Base-by-base conservation (phyloP, 1,139 yeast species). In the Scheffersomyces stambukii region DNA sequence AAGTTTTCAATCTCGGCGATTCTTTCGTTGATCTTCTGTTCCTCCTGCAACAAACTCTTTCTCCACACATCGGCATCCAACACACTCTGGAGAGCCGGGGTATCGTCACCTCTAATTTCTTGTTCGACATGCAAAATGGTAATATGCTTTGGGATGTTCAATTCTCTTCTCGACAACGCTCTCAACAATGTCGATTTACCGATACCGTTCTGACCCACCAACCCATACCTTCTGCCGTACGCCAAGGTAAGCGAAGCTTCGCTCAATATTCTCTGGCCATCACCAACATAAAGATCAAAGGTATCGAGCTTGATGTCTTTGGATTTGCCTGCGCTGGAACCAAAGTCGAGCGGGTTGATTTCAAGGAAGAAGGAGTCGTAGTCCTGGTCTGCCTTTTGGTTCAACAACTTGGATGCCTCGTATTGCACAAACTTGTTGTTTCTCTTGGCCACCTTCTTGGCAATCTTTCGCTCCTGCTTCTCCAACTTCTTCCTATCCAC, bases 61-160 rank as follows among this genome's bases (percentile, higher is more conserved):
- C 99, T 76, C 99, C 99, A 91, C 26, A 91, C 99, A 64, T 91
- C 99, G 1, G 99, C 98, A 63, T 91, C 98, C 43, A 91, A 66
- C 12, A 91, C 98, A 44, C 95, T 81, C 57, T 89, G 96, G 32
- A 91, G 55, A 1, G 96, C 99, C 9, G 78, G 59, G 1, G 85
- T 81, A 31, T 89, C 97, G 49, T 91, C 96, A 46, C 98, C 98
- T 46, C 77, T 72, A 31, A 91, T 76, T 67, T 91, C 99, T 70
- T 91, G 99, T 54, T 91, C 99, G 33, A 91, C 99, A 50, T 91
- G 96, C 42, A 91, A 70, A 60, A 91, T 85, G 2, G 97, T 84
- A 40, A 91, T 88, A 54, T 91, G 97, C 46, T 85, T 86, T 11
- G 98, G 97, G 43, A 91, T 82, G 35, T 86, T 78, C 43, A 91